phyloP scores from a whole-genome alignment of 768 basidiomycete species.

The Tephrocybe sp. region DNA sequence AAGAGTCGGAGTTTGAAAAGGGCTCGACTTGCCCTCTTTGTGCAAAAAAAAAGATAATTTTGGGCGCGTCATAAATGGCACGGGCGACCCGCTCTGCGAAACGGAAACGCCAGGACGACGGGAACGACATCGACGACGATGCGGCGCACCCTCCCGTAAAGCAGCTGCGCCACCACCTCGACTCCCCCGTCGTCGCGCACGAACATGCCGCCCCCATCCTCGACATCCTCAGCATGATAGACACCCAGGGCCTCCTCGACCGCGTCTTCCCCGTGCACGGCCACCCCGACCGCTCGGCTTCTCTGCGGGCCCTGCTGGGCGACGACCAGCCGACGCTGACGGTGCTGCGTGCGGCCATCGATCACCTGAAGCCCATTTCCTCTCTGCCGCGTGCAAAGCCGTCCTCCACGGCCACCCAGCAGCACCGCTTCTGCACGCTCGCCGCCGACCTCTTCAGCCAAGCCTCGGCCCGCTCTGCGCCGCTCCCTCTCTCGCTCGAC shows the following conservation, averaged over 20 bases:
- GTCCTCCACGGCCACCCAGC: slow-evolving; percentile 64
- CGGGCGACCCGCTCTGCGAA: slow-evolving; percentile 70
- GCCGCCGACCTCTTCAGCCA: slow-evolving; percentile 74
- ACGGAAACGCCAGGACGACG: slow-evolving; percentile 61
- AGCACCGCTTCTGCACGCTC: slow-evolving; percentile 72
- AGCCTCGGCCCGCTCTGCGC: slow-evolving; percentile 49
- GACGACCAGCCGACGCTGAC: slow-evolving; percentile 43
- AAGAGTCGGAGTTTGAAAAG: slow-evolving; percentile 31
- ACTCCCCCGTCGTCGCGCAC: not conserved
- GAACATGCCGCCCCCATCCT: slow-evolving; percentile 54
- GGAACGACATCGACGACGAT: slow-evolving; percentile 36
- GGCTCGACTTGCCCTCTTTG: not conserved
- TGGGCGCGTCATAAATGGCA: slow-evolving; percentile 55
- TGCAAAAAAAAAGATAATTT: not conserved
- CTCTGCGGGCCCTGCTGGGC: slow-evolving; percentile 56
- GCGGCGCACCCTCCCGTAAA: slow-evolving; percentile 43
- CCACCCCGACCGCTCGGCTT: slow-evolving; percentile 39
- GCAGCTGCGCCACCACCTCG: slow-evolving; percentile 33
- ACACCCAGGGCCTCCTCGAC: slow-evolving; percentile 77
- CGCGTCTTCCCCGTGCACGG: slow-evolving; percentile 66
- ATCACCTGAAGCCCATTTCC: slow-evolving; percentile 67
- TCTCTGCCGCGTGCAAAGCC: slow-evolving; percentile 64
- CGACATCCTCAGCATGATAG: slow-evolving; percentile 61
- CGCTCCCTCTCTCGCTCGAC: slow-evolving; percentile 46
- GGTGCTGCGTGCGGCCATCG: slow-evolving; percentile 63